phyloP scores from a whole-genome alignment of 2,329 filamentous ascomycete species.

The Diaporthe aspalathi region DNA sequence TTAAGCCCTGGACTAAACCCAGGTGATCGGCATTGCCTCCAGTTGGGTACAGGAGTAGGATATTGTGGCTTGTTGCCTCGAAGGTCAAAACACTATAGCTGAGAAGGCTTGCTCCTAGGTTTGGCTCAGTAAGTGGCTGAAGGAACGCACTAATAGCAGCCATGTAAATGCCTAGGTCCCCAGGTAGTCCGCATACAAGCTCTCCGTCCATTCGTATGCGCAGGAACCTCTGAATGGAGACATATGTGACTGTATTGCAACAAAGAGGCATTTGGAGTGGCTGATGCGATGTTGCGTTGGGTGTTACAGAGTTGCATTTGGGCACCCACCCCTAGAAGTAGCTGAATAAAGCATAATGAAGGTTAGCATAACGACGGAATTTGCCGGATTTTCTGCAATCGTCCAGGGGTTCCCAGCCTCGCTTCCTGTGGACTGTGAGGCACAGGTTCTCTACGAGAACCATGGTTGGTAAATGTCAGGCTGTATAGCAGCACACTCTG shows the following conservation, averaged over 20 bases:
- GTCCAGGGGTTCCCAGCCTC: not conserved
- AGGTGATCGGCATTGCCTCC: not conserved
- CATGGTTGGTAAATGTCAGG: not conserved
- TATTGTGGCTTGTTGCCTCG: conserved; percentile 9
- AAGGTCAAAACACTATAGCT: conserved; percentile 14
- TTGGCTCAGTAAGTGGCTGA: not conserved
- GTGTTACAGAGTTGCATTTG: not conserved
- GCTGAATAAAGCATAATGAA: not conserved
- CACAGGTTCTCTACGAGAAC: too few relatives aligned
- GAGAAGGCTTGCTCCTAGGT: not conserved
- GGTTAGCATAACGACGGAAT: not conserved
- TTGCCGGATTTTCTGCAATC: not conserved
- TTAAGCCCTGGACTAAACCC: not conserved
- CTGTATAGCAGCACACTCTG: not conserved
- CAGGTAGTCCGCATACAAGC: not conserved
- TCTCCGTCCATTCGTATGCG: too few relatives aligned
- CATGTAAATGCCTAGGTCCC: not conserved
- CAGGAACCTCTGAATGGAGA: too few relatives aligned
- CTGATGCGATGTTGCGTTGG: not conserved
- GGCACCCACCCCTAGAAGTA: not conserved
- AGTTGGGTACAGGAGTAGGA: not conserved
- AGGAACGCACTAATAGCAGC: not conserved
- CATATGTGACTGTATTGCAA: not conserved
- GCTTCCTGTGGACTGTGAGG: not conserved
- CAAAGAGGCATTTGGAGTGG: not conserved